Evolutionary conservation across 2,329 filamentous ascomycete genomes (phyloP).

Genomic region (Reticulascus tulasneorum): DNA sequence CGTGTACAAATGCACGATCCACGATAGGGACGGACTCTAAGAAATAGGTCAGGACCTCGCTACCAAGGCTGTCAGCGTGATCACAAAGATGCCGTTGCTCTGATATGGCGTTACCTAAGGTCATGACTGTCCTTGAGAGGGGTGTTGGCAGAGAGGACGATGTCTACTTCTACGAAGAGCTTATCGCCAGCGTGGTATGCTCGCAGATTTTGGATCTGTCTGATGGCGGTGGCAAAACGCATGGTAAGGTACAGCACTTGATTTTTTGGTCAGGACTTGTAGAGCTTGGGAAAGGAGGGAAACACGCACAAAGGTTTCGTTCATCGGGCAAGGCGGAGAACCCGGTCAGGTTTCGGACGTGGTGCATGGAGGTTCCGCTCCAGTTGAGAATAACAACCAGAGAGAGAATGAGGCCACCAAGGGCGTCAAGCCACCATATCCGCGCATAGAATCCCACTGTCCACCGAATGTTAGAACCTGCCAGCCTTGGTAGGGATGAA

Average conservation of each 20-base stretch:
- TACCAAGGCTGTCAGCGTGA: too few species aligned
- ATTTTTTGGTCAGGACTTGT: too few species aligned
- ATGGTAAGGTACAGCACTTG: constrained; percentile 83
- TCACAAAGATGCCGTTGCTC: background rate
- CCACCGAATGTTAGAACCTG: constrained; percentile 21
- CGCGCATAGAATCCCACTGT: constrained; percentile 71
- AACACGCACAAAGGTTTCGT: constrained; percentile 64
- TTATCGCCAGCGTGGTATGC: constrained; percentile 85
- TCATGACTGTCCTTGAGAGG: constrained; percentile 78
- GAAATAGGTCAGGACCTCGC: constrained; percentile 76
- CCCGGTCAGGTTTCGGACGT: constrained; percentile 77
- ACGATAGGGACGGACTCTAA: constrained; percentile 80
- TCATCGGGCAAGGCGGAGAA: constrained; percentile 76
- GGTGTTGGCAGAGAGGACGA: constrained; percentile 74
- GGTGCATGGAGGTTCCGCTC: constrained; percentile 67
- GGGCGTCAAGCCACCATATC: constrained; percentile 80
- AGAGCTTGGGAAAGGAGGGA: too few species aligned
- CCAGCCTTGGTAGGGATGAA: background rate
- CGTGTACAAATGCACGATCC: constrained; percentile 66
- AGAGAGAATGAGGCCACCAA: constrained; percentile 75
- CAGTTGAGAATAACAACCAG: constrained; percentile 76
- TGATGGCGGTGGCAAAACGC: constrained; percentile 86
- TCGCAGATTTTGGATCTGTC: constrained; percentile 78
- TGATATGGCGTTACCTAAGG: too few species aligned
- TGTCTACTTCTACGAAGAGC: constrained; percentile 76